Percentiles rank a stretch among this genome's conserved stretches.
phyloP scores from a whole-genome alignment of 768 basidiomycete genomes.

The Aureoboletus auriporus region DNA sequence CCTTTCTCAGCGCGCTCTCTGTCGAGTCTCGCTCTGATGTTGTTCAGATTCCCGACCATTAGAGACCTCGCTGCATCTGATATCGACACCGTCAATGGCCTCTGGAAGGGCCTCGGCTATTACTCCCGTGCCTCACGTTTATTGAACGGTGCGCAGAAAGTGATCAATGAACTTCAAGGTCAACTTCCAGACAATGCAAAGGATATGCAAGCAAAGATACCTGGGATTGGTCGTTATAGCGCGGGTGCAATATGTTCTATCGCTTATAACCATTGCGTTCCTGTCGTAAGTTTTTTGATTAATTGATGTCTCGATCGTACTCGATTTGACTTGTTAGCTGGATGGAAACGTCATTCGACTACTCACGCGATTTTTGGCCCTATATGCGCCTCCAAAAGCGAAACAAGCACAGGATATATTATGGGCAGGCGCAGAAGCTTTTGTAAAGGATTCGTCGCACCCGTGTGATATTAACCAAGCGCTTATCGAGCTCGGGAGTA shows the following conservation, averaged over 20 bases:
- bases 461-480: constrained; percentile 91
- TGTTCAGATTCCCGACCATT: constrained; percentile 74
- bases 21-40: not conserved
- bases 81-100: constrained; percentile 79
- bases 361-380: constrained; percentile 76
- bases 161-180: constrained; percentile 60
- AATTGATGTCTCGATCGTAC: not conserved
- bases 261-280: constrained; percentile 77
- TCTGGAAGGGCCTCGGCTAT: constrained; percentile 93
- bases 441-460: constrained; percentile 53
- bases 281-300: constrained; percentile 60
- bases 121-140: constrained; percentile 84
- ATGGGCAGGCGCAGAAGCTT: constrained; percentile 72
- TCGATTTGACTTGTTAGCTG: constrained; percentile 42
- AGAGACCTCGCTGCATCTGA: constrained; percentile 65
- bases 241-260: constrained; percentile 85
- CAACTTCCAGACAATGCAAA: constrained; percentile 75
- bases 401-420: constrained; percentile 75
- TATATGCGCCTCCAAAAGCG: constrained; percentile 78
- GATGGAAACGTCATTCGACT: constrained; percentile 90
- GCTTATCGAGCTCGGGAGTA: constrained; percentile 92
- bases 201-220: constrained; percentile 77
- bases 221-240: constrained; percentile 87
- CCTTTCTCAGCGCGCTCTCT: not conserved
- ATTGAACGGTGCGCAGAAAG: constrained; percentile 79